Evolutionary conservation across 2,329 filamentous ascomycete species (phyloP).

Genomic region (Cercospora sesami): DNA sequence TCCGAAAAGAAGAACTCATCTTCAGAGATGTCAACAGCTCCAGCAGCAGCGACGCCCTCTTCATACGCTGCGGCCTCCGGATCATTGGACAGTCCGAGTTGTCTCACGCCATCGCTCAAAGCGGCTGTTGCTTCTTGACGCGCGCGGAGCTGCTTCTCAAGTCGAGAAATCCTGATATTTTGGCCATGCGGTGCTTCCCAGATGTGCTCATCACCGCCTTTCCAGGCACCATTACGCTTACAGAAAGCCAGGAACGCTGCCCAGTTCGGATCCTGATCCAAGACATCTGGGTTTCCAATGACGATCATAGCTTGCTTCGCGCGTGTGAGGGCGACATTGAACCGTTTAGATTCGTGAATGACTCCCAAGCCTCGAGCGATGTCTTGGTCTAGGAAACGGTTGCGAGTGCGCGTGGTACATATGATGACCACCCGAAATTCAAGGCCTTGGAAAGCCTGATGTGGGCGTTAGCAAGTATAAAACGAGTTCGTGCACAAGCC

Average conservation of each 20-base stretch:
- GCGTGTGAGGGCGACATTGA: slow-evolving; percentile 34
- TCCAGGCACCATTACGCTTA: slow-evolving; percentile 24
- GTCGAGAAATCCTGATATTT: slow-evolving; percentile 24
- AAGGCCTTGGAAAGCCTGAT: slow-evolving; percentile 33
- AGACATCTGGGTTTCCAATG: slow-evolving; percentile 30
- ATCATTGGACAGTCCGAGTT: slow-evolving; percentile 9
- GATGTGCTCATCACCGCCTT: neutral
- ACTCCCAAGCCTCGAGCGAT: slow-evolving; percentile 30
- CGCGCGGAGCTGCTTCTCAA: slow-evolving; percentile 25
- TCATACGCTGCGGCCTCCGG: slow-evolving; percentile 11
- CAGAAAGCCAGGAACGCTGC: slow-evolving; percentile 31
- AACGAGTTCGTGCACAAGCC: neutral
- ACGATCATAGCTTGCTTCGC: slow-evolving; percentile 32
- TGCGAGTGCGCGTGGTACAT: slow-evolving; percentile 33
- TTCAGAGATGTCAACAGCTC: neutral
- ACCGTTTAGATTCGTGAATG: slow-evolving; percentile 30
- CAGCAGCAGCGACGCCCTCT: slow-evolving; percentile 10
- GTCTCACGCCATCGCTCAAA: neutral
- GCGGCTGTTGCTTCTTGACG: neutral
- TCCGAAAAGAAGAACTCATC: neutral
- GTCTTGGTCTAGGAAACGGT: slow-evolving; percentile 33
- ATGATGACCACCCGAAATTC: slow-evolving; percentile 32
- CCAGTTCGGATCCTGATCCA: slow-evolving; percentile 31
- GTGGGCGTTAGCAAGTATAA: neutral
- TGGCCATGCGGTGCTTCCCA: slow-evolving; percentile 19